Conservation (phyloP, 306 rosid genomes). For the Calophaca sinica region DNA sequence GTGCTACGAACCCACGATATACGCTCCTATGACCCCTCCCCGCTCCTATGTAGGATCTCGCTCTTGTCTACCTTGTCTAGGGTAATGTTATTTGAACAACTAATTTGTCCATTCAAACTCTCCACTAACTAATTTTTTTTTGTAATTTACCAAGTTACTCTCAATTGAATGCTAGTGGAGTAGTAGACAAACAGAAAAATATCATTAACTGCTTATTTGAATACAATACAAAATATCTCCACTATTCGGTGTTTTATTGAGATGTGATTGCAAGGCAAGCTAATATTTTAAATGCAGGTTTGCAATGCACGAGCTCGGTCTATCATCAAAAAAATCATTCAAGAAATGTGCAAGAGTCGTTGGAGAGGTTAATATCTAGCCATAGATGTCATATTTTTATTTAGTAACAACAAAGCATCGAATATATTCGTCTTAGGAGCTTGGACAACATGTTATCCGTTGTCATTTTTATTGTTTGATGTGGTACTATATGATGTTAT, state of each 20-base stretch:
- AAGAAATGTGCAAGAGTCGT: constrained; percentile 99
- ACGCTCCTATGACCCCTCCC: no score
- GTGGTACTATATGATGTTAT: constrained; percentile 35
- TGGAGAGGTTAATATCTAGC: constrained; percentile 80
- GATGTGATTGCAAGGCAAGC: constrained; percentile 39
- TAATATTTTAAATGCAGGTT: constrained; percentile 62
- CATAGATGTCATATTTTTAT: constrained; percentile 27
- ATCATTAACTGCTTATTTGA: constrained; percentile 6
- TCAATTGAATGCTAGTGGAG: background rate
- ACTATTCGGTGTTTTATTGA: background rate
- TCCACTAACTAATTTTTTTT: constrained; percentile 4
- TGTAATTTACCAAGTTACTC: constrained; percentile 6
- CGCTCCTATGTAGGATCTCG: no score
- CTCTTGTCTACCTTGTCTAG: no score
- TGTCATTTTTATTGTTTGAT: constrained; percentile 10
- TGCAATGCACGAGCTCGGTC: constrained; percentile 98
- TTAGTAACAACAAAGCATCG: constrained; percentile 4
- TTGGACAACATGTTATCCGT: constrained; percentile 3
- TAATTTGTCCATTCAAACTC: background rate
- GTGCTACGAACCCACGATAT: no score
- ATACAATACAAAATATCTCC: background rate
- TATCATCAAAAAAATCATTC: constrained; percentile 85
- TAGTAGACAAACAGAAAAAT: background rate
- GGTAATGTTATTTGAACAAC: constrained; percentile 7
- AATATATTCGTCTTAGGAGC: constrained; percentile 33